phyloP scores from a whole-genome alignment of 2,329 filamentous ascomycete species.

The Pyricularia pennisetigena region DNA sequence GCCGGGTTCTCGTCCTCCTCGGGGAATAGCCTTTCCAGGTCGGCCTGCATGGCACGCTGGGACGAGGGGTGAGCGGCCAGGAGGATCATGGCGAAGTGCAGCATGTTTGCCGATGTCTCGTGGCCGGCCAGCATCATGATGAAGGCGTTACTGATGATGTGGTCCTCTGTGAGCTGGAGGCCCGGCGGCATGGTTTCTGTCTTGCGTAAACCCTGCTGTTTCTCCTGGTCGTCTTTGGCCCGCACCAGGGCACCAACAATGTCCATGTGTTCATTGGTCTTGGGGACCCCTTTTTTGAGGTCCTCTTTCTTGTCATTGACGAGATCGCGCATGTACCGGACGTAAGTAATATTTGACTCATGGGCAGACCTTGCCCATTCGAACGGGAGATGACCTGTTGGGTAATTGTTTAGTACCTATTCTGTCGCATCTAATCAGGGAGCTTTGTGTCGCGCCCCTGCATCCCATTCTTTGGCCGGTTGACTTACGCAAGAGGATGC shows the following conservation, averaged over 20 bases:
- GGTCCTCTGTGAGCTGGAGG: constrained; percentile 40
- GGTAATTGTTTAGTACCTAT: constrained; percentile 1
- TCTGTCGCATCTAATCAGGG: background rate
- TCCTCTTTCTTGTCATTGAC: constrained; percentile 49
- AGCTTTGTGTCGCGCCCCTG: background rate
- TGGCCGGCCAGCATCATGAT: constrained; percentile 65
- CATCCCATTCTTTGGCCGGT: background rate
- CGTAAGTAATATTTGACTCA: constrained; percentile 51
- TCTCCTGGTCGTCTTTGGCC: constrained; percentile 23
- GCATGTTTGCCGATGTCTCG: constrained; percentile 67
- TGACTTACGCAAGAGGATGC: constrained; percentile 40
- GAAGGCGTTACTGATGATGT: constrained; percentile 66
- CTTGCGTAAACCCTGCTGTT: constrained; percentile 9
- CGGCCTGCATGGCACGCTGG: constrained; percentile 57
- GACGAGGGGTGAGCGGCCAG: constrained; percentile 55
- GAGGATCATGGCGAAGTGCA: constrained; percentile 61
- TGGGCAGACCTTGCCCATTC: constrained; percentile 39
- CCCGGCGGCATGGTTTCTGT: constrained; percentile 14
- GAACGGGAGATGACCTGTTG: constrained; percentile 34
- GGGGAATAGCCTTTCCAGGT: constrained; percentile 55
- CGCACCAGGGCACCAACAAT: constrained; percentile 41
- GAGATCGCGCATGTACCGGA: constrained; percentile 60
- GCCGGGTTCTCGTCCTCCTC: constrained; percentile 22
- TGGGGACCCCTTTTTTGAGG: constrained; percentile 15
- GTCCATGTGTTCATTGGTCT: constrained; percentile 33